Conservation (phyloP, 805 yeast species). For the Cyberlindnera veronae region DNA sequence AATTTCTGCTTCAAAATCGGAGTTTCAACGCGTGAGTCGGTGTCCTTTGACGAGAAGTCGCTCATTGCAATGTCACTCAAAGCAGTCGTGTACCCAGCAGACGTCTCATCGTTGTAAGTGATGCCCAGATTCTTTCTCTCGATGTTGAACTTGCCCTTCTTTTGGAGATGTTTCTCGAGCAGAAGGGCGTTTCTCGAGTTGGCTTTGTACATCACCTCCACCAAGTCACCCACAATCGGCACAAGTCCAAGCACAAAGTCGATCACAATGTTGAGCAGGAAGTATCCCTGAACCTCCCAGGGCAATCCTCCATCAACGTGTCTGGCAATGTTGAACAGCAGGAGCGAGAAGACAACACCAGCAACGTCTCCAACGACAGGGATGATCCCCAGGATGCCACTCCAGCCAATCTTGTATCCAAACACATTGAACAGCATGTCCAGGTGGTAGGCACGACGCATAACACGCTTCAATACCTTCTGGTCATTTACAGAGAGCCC, state of each 20-base stretch:
- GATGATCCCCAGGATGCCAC: conserved; percentile 61
- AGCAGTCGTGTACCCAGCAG: too few relatives aligned
- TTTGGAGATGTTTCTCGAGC: conserved; percentile 53
- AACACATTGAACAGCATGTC: conserved; percentile 62
- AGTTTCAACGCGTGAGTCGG: too few relatives aligned
- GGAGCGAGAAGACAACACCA: conserved; percentile 47
- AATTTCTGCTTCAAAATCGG: too few relatives aligned
- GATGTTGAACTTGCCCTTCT: conserved; percentile 11
- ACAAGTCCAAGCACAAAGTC: conserved; percentile 70
- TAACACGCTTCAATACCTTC: conserved; percentile 44
- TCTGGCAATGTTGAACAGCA: conserved; percentile 40
- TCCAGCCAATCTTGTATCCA: conserved; percentile 68
- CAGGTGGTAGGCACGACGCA: conserved; percentile 59
- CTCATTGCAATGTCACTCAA: too few relatives aligned
- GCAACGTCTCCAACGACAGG: conserved; percentile 66
- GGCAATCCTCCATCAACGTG: conserved; percentile 67
- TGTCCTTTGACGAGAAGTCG: too few relatives aligned
- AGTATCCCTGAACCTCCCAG: conserved; percentile 43
- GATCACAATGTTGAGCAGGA: conserved; percentile 58
- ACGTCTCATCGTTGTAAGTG: too few relatives aligned
- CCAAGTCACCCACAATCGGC: conserved; percentile 73
- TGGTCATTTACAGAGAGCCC: conserved; percentile 54
- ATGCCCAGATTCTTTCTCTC: conserved; percentile 1
- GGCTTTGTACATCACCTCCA: conserved; percentile 69
- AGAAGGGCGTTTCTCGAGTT: conserved; percentile 69